These are phyloP conservation scores for Aquilaria yunnanensis DNA, from an alignment of 345 rosid genomes.

Conservation along the genomic window DNA sequence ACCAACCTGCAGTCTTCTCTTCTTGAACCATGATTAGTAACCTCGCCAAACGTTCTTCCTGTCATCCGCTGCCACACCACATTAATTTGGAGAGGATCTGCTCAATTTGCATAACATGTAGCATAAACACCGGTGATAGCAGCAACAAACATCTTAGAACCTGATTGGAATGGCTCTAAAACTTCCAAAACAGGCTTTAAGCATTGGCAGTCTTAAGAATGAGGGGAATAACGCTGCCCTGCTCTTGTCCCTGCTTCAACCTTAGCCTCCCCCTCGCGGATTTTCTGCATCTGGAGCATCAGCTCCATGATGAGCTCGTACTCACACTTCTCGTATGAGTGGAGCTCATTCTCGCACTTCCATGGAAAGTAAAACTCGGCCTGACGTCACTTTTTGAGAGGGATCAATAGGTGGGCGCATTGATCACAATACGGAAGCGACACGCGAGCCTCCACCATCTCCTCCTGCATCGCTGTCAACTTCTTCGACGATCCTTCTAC, in stretches of 20 bases:
- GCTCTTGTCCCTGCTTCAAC: constrained; percentile 38
- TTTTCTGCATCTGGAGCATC: constrained; percentile 98
- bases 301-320: constrained; percentile 99
- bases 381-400: constrained; percentile 94
- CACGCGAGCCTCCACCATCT: constrained; percentile 81
- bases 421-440: constrained; percentile 87
- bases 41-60: too few relatives aligned
- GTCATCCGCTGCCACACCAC: too few relatives aligned
- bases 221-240: constrained; percentile 50
- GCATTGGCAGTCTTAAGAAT: constrained; percentile 86
- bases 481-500: constrained; percentile 87
- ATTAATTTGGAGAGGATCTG: too few relatives aligned
- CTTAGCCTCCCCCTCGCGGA: constrained; percentile 71
- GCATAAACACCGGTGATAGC: too few relatives aligned
- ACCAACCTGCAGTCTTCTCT: constrained; percentile 51
- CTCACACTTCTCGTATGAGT: constrained; percentile 90
- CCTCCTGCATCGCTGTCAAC: constrained; percentile 93
- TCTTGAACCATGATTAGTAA: too few relatives aligned
- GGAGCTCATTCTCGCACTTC: constrained; percentile 96
- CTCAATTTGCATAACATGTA: too few relatives aligned
- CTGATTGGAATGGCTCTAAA: too few relatives aligned
- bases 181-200: constrained; percentile 16
- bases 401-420: constrained; percentile 92
- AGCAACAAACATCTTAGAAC: too few relatives aligned
- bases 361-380: constrained; percentile 93